A percentile compares a stretch with the other conserved stretches of the same genome.
phyloP scores from a whole-genome alignment of 202 grass and related monocot genomes.

The Setaria viridis region DNA sequence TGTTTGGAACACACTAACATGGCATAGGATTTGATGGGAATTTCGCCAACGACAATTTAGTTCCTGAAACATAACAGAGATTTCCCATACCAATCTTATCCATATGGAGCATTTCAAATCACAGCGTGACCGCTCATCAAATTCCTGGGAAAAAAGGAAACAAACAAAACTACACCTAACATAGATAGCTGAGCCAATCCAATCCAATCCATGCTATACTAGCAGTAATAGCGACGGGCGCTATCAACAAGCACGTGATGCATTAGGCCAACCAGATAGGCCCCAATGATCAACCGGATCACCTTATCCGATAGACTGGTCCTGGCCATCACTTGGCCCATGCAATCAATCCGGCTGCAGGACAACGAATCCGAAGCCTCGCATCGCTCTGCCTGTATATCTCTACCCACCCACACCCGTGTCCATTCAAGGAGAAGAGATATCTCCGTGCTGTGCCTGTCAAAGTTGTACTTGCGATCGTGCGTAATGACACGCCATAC shows the following conservation, averaged over 20 bases:
- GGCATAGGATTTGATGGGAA: background rate
- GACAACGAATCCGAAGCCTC: conserved; percentile 36
- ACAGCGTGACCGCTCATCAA: background rate
- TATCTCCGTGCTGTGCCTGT: background rate
- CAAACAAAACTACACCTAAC: background rate
- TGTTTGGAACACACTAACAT: too few species aligned
- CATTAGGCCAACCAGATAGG: conserved; percentile 13
- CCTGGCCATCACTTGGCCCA: conserved; percentile 39
- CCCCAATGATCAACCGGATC: conserved; percentile 13
- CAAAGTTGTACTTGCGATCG: conserved; percentile 2
- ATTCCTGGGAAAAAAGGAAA: background rate
- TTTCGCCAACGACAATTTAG: background rate
- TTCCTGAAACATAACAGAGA: background rate
- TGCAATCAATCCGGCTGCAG: conserved; percentile 15
- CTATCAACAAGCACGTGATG: conserved; percentile 33
- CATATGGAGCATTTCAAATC: background rate
- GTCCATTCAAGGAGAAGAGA: background rate
- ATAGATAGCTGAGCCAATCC: background rate
- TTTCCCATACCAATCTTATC: background rate
- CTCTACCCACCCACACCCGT: background rate
- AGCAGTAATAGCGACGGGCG: background rate
- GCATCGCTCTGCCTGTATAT: background rate
- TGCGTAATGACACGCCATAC: background rate
- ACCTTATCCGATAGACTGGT: conserved; percentile 38
- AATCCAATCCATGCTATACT: background rate